Base-by-base conservation (phyloP, 495 filamentous ascomycete species). In the Extremus antarcticus region DNA sequence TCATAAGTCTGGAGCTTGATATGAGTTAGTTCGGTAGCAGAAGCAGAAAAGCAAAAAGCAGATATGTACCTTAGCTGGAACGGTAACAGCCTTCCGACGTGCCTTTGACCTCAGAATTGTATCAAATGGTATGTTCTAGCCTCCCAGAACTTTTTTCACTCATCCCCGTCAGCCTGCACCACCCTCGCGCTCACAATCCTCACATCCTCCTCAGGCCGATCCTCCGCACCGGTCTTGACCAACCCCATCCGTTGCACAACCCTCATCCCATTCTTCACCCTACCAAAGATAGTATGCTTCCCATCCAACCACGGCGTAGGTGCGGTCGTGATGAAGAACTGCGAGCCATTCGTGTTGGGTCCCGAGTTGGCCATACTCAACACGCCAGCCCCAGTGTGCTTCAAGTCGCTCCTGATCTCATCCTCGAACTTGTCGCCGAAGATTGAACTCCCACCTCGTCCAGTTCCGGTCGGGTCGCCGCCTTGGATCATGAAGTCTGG, bases 291-390 rank as follows among this genome's bases (percentile, higher is more conserved):
- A 4, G 92, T 95, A 70, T 98, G 92, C 69, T 95, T 95, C 24
- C 89, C 90, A 71, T 98, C 94, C 56, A 98, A 71, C 92, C 92
- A 97, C 1, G 92, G 92, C 19, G 94, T 92, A 2, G 94, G 94
- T 32, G 90, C 92, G 41, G 96, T 76, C 7, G 94, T 97, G 55
- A 98, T 81, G 69, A 97, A 98, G 66, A 84, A 83, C 51, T 85
- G 81, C 56, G 80, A 85, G 38, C 92, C 94, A 70, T 97, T 97
- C 48, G 92, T 94, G 65, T 98, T 85, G 10, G 88, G 87, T 1
- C 92, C 92, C 9, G 82, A 84, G 68, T 98, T 98, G 54, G 92
- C 92, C 92, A 98, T 97, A 68, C 85, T 90, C 59, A 98, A 69
- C 10, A 97, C 76, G 1, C 92, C 92, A 0, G 94, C 94, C 0